Conservation (phyloP, 345 rosid genomes). For the Populus alba region DNA sequence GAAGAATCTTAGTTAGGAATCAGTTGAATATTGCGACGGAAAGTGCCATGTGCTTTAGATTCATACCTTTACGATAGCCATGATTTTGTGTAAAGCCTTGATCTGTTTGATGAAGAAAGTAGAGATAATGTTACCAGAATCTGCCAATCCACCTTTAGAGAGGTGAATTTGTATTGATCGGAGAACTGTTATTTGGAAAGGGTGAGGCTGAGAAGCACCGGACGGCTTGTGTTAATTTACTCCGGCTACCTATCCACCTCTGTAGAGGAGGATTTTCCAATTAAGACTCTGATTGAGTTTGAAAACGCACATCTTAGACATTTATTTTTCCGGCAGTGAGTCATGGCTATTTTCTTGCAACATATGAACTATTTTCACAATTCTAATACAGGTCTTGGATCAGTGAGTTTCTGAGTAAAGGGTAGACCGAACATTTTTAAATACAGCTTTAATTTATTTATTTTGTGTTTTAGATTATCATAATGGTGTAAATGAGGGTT, state of each 20-base stretch:
- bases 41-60: neutral
- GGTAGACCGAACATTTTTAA: conserved; percentile 6
- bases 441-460: conserved; percentile 9
- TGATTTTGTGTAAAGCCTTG: neutral
- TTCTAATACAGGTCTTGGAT: neutral
- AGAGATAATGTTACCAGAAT: neutral
- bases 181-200: neutral
- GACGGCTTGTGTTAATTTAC: neutral
- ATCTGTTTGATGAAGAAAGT: neutral
- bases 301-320: neutral
- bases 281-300: neutral
- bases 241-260: neutral
- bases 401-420: neutral
- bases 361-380: neutral
- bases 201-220: neutral
- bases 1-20: neutral
- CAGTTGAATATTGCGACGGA: neutral
- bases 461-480: conserved; percentile 30
- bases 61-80: neutral
- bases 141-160: neutral
- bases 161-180: neutral
- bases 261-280: neutral
- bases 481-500: conserved; percentile 32
- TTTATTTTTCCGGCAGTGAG: neutral
- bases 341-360: neutral